These are phyloP conservation scores for Teunomyces tritomae DNA, from an alignment of 805 yeast genomes.

Conservation along the genomic window DNA sequence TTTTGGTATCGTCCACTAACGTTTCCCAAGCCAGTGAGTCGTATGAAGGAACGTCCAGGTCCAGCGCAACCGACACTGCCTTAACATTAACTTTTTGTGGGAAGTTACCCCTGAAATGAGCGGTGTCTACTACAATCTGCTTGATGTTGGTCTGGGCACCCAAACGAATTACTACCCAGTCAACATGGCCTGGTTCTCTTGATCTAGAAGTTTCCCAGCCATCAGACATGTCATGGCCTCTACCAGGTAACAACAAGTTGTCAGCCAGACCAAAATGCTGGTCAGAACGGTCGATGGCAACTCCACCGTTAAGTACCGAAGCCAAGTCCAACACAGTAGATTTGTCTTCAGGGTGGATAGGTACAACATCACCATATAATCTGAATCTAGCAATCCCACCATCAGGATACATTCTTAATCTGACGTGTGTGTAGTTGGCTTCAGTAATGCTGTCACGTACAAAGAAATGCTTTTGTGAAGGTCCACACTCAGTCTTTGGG, in stretches of 20 bases:
- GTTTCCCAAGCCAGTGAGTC: constrained; percentile 56
- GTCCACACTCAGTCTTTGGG: constrained; percentile 78
- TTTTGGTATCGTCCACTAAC: constrained; percentile 66
- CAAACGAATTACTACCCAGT: constrained; percentile 84
- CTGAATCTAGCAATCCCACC: constrained; percentile 97
- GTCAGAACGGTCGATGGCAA: constrained; percentile 77
- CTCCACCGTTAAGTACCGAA: constrained; percentile 82
- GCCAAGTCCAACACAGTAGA: constrained; percentile 66
- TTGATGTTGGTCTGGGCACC: constrained; percentile 63
- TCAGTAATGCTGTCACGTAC: constrained; percentile 58
- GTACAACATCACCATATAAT: constrained; percentile 78
- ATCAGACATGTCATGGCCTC: constrained; percentile 95
- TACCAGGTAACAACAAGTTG: constrained; percentile 85
- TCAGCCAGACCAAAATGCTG: constrained; percentile 94
- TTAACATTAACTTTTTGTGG: constrained; percentile 79
- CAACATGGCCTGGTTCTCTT: constrained; percentile 77
- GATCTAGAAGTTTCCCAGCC: constrained; percentile 98
- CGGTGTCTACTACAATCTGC: constrained; percentile 78
- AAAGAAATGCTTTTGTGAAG: constrained; percentile 83
- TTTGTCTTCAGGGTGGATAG: constrained; percentile 55
- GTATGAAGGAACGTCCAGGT: constrained; percentile 36
- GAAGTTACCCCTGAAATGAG: constrained; percentile 91
- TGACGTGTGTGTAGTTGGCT: constrained; percentile 68
- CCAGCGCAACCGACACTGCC: constrained; percentile 43
- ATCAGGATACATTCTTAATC: constrained; percentile 92